Conservation (phyloP, 2,329 filamentous ascomycete species). For the Fusarium napiforme region DNA sequence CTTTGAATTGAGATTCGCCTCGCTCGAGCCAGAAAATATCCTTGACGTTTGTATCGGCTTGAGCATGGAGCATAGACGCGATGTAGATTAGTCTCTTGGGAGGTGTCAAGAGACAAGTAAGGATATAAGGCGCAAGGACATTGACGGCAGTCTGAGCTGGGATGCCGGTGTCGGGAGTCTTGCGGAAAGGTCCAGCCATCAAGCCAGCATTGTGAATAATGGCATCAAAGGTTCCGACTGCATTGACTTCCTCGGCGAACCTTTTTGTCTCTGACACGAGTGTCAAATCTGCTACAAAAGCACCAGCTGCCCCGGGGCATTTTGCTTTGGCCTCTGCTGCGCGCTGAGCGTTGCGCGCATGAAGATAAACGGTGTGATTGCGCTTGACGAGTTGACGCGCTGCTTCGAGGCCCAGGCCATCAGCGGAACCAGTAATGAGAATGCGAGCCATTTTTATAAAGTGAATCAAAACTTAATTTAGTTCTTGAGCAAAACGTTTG, state of each 20-base stretch:
- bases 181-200: conserved; percentile 29
- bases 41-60: conserved; percentile 16
- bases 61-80: conserved; percentile 23
- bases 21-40: conserved; percentile 36
- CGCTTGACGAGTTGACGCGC: conserved; percentile 39
- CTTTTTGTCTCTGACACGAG: conserved; percentile 24
- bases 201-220: conserved; percentile 36
- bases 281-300: conserved; percentile 30
- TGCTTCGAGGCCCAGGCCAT: conserved; percentile 38
- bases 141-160: conserved; percentile 35
- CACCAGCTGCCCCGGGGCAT: conserved; percentile 28
- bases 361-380: conserved; percentile 38
- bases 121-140: conserved; percentile 36
- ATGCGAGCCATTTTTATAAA: conserved; percentile 30
- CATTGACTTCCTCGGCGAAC: conserved; percentile 34
- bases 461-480: fast-evolving
- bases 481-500: fast-evolving
- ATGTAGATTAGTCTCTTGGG: conserved; percentile 34
- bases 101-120: conserved; percentile 27
- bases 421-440: conserved; percentile 40
- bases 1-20: conserved; percentile 23
- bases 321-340: conserved; percentile 25
- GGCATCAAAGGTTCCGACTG: conserved; percentile 34
- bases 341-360: conserved; percentile 32
- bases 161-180: conserved; percentile 26